These are phyloP conservation scores for Brassica nigra DNA, from an alignment of 345 rosid species.

Conservation along the genomic window DNA sequence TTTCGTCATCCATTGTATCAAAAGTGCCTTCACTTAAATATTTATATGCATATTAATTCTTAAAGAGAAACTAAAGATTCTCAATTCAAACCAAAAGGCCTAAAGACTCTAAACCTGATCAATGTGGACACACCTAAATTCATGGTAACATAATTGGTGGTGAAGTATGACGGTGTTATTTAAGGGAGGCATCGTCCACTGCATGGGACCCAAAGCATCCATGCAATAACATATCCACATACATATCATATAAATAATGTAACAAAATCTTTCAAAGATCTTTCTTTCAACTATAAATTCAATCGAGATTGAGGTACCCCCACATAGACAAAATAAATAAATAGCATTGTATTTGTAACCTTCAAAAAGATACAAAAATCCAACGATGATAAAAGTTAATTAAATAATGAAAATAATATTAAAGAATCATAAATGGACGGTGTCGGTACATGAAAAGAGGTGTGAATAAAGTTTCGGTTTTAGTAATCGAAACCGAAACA, in stretches of 20 bases:
- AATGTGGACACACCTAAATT: slow-evolving; percentile 10
- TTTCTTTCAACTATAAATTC: slow-evolving; percentile 4
- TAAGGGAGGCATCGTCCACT: slow-evolving; percentile 36
- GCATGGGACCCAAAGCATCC: slow-evolving; percentile 30
- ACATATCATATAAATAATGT: not conserved
- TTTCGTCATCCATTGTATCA: not conserved
- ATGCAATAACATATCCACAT: not conserved
- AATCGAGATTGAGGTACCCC: slow-evolving; percentile 13
- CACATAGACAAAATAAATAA: not conserved
- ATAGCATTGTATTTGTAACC: not conserved
- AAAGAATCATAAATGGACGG: slow-evolving; percentile 38
- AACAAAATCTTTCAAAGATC: slow-evolving; percentile 34
- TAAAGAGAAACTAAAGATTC: not conserved
- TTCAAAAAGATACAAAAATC: slow-evolving; percentile 21
- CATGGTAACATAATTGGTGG: slow-evolving; percentile 31
- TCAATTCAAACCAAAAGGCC: not conserved
- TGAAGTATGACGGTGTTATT: slow-evolving; percentile 34
- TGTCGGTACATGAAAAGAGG: slow-evolving; percentile 36
- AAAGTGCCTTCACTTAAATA: not conserved
- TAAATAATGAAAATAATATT: not conserved
- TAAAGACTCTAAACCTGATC: slow-evolving; percentile 1
- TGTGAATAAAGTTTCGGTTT: slow-evolving; percentile 20
- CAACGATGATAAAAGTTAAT: not conserved
- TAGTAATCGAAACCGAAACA: slow-evolving; percentile 40
- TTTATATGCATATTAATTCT: not conserved